Percentiles rank a stretch among this genome's conserved stretches.
Conservation (phyloP, 2,329 filamentous ascomycete genomes). For the Aspergillus sp. region DNA sequence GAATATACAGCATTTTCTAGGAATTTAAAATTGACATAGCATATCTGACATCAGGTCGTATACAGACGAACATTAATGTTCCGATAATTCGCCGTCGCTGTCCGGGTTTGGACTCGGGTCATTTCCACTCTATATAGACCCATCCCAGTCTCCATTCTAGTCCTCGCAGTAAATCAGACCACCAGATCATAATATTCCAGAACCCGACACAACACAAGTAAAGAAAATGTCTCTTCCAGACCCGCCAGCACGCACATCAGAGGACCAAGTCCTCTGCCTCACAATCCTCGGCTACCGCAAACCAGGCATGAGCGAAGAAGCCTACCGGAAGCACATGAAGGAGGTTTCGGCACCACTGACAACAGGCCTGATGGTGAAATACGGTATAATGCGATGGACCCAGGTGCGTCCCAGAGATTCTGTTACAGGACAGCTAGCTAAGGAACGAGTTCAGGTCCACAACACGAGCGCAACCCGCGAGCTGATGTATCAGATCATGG, state of each 20-base stretch:
- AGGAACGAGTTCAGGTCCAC: too few relatives aligned
- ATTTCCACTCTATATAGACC: not conserved
- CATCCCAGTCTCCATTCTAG: too few relatives aligned
- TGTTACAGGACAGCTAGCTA: too few relatives aligned
- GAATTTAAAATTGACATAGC: too few relatives aligned
- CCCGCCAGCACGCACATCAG: not conserved
- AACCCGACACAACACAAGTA: not conserved
- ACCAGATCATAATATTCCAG: not conserved
- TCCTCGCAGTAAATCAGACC: not conserved
- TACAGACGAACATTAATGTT: not conserved
- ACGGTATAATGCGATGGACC: constrained; percentile 51
- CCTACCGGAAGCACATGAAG: constrained; percentile 50
- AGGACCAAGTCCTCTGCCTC: constrained; percentile 39
- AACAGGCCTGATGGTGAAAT: constrained; percentile 51
- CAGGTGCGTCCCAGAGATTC: constrained; percentile 20
- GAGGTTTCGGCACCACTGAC: constrained; percentile 49
- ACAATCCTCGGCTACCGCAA: constrained; percentile 52
- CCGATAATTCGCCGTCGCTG: not conserved
- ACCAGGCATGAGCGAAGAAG: constrained; percentile 51
- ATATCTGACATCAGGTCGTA: not conserved
- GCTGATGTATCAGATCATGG: constrained; percentile 45
- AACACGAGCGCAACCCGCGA: constrained; percentile 37
- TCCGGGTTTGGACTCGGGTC: constrained; percentile 3
- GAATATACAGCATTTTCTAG: not conserved
- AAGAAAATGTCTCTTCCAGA: constrained; percentile 4